phyloP scores from a whole-genome alignment of 73 alveolate genomes.

The Blepharisma stoltei region DNA sequence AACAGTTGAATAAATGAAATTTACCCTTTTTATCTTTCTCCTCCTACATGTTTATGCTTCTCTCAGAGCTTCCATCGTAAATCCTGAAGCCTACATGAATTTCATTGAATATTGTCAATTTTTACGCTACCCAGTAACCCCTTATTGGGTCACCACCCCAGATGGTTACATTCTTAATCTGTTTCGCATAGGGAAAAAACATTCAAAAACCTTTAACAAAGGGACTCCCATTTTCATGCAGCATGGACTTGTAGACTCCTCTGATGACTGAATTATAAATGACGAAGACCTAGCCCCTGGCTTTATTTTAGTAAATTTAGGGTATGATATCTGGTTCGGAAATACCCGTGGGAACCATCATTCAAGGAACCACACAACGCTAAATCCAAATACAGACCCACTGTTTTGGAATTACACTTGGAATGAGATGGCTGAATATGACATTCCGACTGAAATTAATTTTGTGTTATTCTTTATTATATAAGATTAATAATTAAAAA shows the following conservation, averaged over 20 bases:
- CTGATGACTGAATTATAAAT: conserved; percentile 79
- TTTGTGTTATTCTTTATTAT: no score
- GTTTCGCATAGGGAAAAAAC: conserved; percentile 73
- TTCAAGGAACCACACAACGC: conserved; percentile 55
- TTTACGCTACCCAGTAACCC: conserved; percentile 61
- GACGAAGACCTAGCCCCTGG: conserved; percentile 77
- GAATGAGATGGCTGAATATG: conserved; percentile 81
- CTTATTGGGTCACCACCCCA: conserved; percentile 73
- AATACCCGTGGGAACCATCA: conserved; percentile 81
- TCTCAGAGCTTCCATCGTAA: not conserved
- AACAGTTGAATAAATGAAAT: no score
- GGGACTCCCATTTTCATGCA: conserved; percentile 69
- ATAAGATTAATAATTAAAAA: no score
- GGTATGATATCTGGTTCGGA: conserved; percentile 94
- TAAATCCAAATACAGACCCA: conserved; percentile 47
- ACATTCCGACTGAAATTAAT: conserved; percentile 74
- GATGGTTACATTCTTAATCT: conserved; percentile 85
- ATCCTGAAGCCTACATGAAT: not conserved
- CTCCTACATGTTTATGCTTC: not conserved
- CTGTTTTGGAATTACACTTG: conserved; percentile 86
- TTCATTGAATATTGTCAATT: conserved; percentile 35
- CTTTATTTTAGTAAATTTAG: conserved; percentile 57
- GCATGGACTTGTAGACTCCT: conserved; percentile 86
- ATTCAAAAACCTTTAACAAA: conserved; percentile 36
- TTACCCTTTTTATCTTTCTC: no score